Evolutionary conservation across 306 rosid species (phyloP), one percentile per base, ranked within the genome.

Genomic region (Urtica urens): DNA sequence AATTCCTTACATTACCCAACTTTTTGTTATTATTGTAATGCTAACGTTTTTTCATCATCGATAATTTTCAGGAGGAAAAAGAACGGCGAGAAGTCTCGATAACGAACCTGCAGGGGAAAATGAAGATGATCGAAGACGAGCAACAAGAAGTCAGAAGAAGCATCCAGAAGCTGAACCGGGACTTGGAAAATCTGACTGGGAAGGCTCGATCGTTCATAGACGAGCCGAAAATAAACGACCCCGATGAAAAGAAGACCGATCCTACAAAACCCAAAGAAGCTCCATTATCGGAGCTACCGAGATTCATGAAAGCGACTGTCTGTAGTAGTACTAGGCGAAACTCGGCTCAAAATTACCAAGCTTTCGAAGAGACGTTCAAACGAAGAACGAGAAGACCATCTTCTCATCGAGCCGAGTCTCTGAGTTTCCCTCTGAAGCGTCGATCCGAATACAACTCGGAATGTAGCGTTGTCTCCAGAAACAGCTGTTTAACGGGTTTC

Each of bases 241-340:
- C 23, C 31, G 43, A 62, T 28, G 31, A 3, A 27, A 49, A 4
- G 6, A 42, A 55, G 38, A 60, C 26, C 45, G 46, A n/a, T 21
- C 43, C 52, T 28, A 38, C 23, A 44, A 49, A 57, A 33, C 11
- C 30, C 16, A 17, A 28, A 16, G 42, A 39, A 25, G 31, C 50
- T 61, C 28, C 52, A 26, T 42, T 39, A 27, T 62, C 57, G 5
- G 38, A 30, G 42, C 43, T 44, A 38, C 74, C 74, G 23, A 55
- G 74, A 26, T 68, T 68, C 62, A 68, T 68, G 74, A 68, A 57
- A 56, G 60, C 74, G 12, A 68, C 74, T 14, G 44, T 51, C 38
- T 54, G n/a, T n/a, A 7, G 40, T 16, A 35, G 65, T 60, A 68
- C 64, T 43, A 57, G 52, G 57, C 24, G 48, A 44, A 69, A 69